Evolutionary conservation across 805 yeast genomes (phyloP).

Genomic region (Lachancea sp.): DNA sequence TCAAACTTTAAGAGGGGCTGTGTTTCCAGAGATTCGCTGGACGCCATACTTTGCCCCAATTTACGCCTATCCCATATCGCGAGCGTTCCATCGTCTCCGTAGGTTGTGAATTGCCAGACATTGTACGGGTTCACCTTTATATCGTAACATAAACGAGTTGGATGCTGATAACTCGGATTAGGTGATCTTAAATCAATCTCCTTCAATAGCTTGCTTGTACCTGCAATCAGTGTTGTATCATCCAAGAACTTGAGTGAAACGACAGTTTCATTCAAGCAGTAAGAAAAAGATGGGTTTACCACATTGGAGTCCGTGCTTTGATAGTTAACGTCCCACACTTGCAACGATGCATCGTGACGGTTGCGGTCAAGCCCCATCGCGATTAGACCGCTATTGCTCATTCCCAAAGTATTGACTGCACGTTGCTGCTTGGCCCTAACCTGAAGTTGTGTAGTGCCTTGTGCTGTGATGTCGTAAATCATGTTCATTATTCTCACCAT

Average conservation of each 20-base stretch:
- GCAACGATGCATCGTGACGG: slow-evolving; percentile 67
- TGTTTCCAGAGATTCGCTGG: slow-evolving; percentile 34
- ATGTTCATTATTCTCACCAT: slow-evolving; percentile 57
- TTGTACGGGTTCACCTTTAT: slow-evolving; percentile 65
- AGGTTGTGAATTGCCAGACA: slow-evolving; percentile 61
- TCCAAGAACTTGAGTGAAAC: slow-evolving; percentile 63
- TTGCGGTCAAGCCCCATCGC: slow-evolving; percentile 78
- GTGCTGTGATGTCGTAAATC: slow-evolving; percentile 21
- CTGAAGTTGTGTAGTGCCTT: slow-evolving; percentile 14
- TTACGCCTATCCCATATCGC: slow-evolving; percentile 78
- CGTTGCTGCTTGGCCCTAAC: slow-evolving; percentile 60
- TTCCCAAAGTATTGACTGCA: slow-evolving; percentile 69
- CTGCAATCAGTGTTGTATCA: slow-evolving; percentile 56
- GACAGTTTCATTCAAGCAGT: slow-evolving; percentile 68
- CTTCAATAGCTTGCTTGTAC: slow-evolving; percentile 69
- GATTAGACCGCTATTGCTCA: slow-evolving; percentile 56
- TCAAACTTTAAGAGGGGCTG: slow-evolving; percentile 55
- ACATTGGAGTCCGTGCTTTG: slow-evolving; percentile 48
- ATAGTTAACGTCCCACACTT: slow-evolving; percentile 72
- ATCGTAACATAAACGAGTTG: slow-evolving; percentile 66
- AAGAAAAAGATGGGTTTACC: slow-evolving; percentile 49
- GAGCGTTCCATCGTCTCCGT: slow-evolving; percentile 77
- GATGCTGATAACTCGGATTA: slow-evolving; percentile 62
- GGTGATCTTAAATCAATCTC: slow-evolving; percentile 69
- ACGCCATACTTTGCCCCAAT: slow-evolving; percentile 31